phyloP scores from a whole-genome alignment of 148 eudicot genomes.

The Amaranthus hypochondriacus region DNA sequence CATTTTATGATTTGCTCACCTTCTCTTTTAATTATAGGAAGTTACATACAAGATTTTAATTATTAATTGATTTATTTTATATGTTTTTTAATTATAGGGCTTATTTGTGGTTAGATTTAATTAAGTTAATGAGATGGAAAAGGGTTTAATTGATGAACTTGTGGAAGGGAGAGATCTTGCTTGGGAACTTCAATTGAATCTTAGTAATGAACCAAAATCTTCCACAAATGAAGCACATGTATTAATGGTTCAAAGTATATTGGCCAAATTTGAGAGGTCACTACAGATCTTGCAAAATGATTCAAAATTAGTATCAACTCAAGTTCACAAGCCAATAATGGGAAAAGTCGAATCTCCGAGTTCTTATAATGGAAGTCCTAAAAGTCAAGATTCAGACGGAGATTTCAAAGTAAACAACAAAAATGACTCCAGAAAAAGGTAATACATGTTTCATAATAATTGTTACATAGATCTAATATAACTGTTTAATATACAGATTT shows the following conservation, averaged over 20 bases:
- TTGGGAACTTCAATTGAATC: constrained; percentile 21
- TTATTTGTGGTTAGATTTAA: not conserved
- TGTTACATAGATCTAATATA: too few relatives aligned
- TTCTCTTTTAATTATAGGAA: too few relatives aligned
- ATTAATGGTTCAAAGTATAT: constrained; percentile 22
- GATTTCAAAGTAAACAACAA: constrained; percentile 20
- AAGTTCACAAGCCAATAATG: not conserved
- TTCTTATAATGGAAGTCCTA: constrained; percentile 31
- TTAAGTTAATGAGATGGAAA: constrained; percentile 17
- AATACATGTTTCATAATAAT: too few relatives aligned
- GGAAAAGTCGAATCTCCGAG: constrained; percentile 23
- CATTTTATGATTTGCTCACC: too few relatives aligned
- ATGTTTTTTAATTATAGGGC: not conserved
- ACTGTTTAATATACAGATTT: too few relatives aligned
- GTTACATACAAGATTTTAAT: too few relatives aligned
- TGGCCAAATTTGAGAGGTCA: constrained; percentile 26
- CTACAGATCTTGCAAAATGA: constrained; percentile 18
- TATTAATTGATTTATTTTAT: not conserved
- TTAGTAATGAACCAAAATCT: constrained; percentile 12
- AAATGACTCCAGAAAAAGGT: constrained; percentile 21
- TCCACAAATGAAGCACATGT: constrained; percentile 14
- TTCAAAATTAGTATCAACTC: not conserved
- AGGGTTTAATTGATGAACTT: constrained; percentile 24
- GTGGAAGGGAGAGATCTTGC: constrained; percentile 29
- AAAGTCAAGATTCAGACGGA: constrained; percentile 24